These are phyloP conservation scores for Fusarium globosum DNA, from an alignment of 2,329 filamentous ascomycete species.

Conservation along the genomic window DNA sequence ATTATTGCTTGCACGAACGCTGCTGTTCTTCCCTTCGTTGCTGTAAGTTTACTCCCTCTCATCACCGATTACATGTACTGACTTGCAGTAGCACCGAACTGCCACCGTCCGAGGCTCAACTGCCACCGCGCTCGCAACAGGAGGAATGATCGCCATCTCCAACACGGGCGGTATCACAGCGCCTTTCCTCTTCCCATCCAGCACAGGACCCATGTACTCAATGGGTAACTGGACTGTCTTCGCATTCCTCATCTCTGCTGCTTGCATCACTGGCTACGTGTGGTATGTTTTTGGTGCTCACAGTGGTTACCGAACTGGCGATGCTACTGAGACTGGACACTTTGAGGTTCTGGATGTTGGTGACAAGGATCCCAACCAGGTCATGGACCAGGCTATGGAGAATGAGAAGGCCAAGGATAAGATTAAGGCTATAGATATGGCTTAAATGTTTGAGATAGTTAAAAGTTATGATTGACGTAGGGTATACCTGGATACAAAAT, in stretches of 20 bases:
- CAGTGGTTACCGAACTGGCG: conserved; percentile 47
- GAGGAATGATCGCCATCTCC: conserved; percentile 50
- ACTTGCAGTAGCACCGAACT: conserved; percentile 44
- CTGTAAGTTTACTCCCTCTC: conserved; percentile 35
- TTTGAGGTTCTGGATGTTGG: conserved; percentile 36
- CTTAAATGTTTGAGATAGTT: neutral
- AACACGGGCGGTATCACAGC: conserved; percentile 51
- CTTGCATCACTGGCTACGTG: conserved; percentile 42
- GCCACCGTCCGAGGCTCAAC: conserved; percentile 49
- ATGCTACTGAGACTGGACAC: conserved; percentile 22
- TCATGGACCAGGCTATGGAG: conserved; percentile 31
- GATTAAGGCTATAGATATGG: conserved; percentile 31
- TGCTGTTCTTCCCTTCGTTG: conserved; percentile 49
- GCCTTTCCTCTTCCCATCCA: conserved; percentile 49
- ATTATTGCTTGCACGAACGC: conserved; percentile 50
- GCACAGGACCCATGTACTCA: conserved; percentile 47
- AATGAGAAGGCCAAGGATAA: conserved; percentile 32
- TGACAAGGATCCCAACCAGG: conserved; percentile 33
- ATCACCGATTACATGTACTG: rapidly evolving
- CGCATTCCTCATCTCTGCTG: conserved; percentile 44
- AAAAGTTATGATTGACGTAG: neutral
- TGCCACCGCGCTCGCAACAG: conserved; percentile 49
- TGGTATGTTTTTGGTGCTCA: conserved; percentile 49
- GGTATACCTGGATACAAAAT: neutral
- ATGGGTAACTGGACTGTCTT: conserved; percentile 52